phyloP scores from a whole-genome alignment of 192 early-diverging fungal genomes.

The Coemansia sp. region DNA sequence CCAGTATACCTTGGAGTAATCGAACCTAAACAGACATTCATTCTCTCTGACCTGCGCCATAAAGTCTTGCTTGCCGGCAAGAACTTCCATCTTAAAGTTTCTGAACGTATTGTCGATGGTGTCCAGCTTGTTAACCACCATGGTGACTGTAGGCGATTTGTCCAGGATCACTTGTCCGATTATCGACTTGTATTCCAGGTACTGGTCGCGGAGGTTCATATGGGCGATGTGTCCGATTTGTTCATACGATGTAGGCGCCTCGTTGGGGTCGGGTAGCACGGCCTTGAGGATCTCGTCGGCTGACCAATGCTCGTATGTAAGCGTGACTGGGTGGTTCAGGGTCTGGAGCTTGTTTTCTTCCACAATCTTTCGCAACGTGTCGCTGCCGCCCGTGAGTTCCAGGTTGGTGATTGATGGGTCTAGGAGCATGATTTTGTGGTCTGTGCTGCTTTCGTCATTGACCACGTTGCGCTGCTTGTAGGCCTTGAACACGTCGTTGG shows the following conservation, averaged over 20 bases:
- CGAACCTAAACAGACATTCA: conserved; percentile 85
- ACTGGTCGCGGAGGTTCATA: conserved; percentile 91
- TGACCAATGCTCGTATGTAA: conserved; percentile 88
- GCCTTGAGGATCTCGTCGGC: conserved; percentile 89
- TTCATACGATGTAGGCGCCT: conserved; percentile 84
- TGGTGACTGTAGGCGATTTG: conserved; percentile 83
- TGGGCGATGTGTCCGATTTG: conserved; percentile 95
- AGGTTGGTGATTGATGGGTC: conserved; percentile 36
- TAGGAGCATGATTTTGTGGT: conserved; percentile 52
- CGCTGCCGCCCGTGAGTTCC: conserved; percentile 20
- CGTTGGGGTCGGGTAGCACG: conserved; percentile 75
- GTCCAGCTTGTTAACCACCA: conserved; percentile 96
- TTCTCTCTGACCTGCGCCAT: conserved; percentile 86
- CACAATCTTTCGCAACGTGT: neutral
- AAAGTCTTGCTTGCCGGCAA: conserved; percentile 86
- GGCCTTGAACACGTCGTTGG: conserved; percentile 55
- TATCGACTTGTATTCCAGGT: conserved; percentile 80
- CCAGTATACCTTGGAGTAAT: conserved; percentile 99
- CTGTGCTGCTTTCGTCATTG: conserved; percentile 35
- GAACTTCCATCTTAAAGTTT: conserved; percentile 94
- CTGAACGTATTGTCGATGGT: conserved; percentile 94
- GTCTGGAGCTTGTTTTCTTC: conserved; percentile 17
- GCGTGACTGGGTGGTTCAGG: conserved; percentile 51
- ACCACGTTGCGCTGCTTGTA: conserved; percentile 67
- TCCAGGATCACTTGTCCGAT: conserved; percentile 96